Evolutionary conservation across 2,329 filamentous ascomycete genomes (phyloP).

Genomic region (Arthrobotrys entomopaga): DNA sequence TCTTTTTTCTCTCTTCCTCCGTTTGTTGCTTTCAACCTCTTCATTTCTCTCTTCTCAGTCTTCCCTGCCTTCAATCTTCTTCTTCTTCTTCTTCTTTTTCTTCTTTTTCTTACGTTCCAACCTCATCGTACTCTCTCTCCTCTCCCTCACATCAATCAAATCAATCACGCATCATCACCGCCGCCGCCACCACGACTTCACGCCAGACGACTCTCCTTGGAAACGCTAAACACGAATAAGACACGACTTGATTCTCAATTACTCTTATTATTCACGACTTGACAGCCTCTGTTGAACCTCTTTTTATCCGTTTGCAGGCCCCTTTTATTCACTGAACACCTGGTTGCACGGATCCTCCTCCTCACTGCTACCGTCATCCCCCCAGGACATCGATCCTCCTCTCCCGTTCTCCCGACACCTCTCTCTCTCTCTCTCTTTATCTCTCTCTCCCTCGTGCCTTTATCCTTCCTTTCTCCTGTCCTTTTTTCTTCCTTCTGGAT

Average conservation of each 20-base stretch:
- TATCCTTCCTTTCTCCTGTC: neutral
- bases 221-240: constrained; percentile 13
- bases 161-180: constrained; percentile 15
- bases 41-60: too few relatives aligned
- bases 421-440: neutral
- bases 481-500: neutral
- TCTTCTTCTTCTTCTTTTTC: constrained; percentile 23
- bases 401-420: constrained; percentile 28
- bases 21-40: too few relatives aligned
- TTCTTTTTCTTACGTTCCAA: constrained; percentile 2
- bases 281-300: too few relatives aligned
- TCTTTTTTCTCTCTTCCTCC: too few relatives aligned
- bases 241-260: constrained; percentile 18
- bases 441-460: neutral
- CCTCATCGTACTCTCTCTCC: too few relatives aligned
- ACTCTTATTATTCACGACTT: too few relatives aligned
- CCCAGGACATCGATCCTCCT: constrained; percentile 12
- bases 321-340: neutral
- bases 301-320: too few relatives aligned
- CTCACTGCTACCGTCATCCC: constrained; percentile 4
- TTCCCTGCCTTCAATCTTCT: too few relatives aligned
- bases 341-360: neutral
- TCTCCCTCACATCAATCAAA: too few relatives aligned
- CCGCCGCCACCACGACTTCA: constrained; percentile 18
- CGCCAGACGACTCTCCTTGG: neutral